phyloP scores from a whole-genome alignment of 169 alveolate genomes.

The Plasmodium knowlesi region DNA sequence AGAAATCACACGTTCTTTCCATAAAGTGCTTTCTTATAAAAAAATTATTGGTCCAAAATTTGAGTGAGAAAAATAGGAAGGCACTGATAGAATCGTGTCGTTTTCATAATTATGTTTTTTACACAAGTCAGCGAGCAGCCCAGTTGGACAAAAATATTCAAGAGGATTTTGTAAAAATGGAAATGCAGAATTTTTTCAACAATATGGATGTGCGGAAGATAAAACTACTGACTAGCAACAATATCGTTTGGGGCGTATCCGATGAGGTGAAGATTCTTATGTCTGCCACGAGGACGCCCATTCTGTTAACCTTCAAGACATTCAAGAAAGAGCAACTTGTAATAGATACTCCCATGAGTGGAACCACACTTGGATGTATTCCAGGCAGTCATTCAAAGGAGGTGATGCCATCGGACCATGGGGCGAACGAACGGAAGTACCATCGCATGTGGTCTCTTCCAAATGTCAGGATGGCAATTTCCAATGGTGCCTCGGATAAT shows the following conservation, averaged over 20 bases:
- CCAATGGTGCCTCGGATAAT: not conserved
- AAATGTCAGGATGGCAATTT: not conserved
- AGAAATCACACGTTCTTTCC: conserved; percentile 38
- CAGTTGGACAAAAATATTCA: conserved; percentile 43
- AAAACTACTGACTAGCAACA: conserved; percentile 40
- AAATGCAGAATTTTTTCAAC: conserved; percentile 31
- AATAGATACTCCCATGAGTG: not conserved
- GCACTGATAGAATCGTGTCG: conserved; percentile 38
- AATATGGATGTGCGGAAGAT: conserved; percentile 12
- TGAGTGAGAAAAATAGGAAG: conserved; percentile 2
- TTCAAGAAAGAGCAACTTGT: not conserved
- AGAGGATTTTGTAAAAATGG: conserved; percentile 46
- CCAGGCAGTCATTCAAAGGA: not conserved
- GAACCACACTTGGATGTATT: not conserved
- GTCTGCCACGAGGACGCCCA: conserved; percentile 71
- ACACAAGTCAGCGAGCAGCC: conserved; percentile 40
- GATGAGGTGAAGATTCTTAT: conserved; percentile 52
- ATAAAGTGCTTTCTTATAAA: conserved; percentile 53
- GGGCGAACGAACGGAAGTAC: not conserved
- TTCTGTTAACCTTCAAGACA: conserved; percentile 27
- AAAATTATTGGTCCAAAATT: conserved; percentile 53
- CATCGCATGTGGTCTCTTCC: not conserved
- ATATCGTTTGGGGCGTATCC: conserved; percentile 20
- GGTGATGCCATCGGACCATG: not conserved
- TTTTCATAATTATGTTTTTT: conserved; percentile 46